Evolutionary conservation across 208 protist genomes (phyloP).

Genomic region (Crithidia mellificae): DNA sequence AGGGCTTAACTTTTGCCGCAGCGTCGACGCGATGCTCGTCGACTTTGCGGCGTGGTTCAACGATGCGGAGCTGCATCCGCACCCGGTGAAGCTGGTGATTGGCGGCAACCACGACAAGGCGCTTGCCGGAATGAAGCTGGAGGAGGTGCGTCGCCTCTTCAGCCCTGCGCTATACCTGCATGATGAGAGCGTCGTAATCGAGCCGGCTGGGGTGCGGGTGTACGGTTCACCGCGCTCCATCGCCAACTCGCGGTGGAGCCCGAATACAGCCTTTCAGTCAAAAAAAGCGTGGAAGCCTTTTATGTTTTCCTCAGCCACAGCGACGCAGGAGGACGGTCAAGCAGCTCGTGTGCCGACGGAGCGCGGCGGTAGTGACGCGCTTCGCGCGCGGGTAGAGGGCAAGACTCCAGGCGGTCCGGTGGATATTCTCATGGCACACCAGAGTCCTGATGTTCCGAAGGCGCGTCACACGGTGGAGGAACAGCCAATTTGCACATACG

Average conservation of each 20-base stretch:
- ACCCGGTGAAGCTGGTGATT: constrained; percentile 84
- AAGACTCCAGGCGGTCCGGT: constrained; percentile 33
- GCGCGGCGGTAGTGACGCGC: neutral
- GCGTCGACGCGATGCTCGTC: constrained; percentile 22
- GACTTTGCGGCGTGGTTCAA: constrained; percentile 76
- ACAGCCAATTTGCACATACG: constrained; percentile 40
- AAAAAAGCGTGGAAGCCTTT: constrained; percentile 29
- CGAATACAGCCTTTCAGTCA: constrained; percentile 60
- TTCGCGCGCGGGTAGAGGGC: constrained; percentile 39
- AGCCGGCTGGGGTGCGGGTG: constrained; percentile 52
- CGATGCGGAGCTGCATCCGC: constrained; percentile 48
- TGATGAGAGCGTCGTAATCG: constrained; percentile 49
- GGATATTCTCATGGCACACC: constrained; percentile 63
- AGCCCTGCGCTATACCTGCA: constrained; percentile 56
- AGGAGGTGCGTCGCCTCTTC: constrained; percentile 38
- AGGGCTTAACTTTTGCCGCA: constrained; percentile 31
- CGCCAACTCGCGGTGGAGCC: constrained; percentile 52
- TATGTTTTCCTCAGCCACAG: constrained; percentile 12
- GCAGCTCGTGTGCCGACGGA: neutral
- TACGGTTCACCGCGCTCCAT: constrained; percentile 65
- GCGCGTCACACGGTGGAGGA: constrained; percentile 18
- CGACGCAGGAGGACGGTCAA: neutral
- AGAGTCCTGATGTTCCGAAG: constrained; percentile 32
- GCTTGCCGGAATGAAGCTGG: constrained; percentile 29
- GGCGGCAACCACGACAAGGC: constrained; percentile 83